Base-by-base conservation (phyloP, 2,329 filamentous ascomycete genomes). In the Zelopaecilomyces penicillatus region DNA sequence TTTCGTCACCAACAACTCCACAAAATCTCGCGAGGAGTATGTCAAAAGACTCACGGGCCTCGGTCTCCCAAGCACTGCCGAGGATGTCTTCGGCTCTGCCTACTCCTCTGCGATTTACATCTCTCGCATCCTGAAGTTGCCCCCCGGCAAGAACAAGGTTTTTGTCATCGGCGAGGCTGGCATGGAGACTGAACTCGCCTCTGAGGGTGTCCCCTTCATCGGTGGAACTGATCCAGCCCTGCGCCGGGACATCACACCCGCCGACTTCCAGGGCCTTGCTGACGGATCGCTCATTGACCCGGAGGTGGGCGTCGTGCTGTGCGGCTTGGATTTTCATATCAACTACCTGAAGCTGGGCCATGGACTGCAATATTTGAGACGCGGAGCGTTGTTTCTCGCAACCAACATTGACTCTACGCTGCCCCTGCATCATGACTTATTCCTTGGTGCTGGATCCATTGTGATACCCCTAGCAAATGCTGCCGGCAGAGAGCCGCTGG, bases 1-100 rank as follows among this genome's bases (percentile, higher is more conserved):
- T 44, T 98, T 98, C 61, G 93, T 98, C 42, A 98, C 93, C 35
- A 98, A 98, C 71, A 98, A 98, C 71, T 96, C 89, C 60, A 97
- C 93, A 46, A 98, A 98, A 65, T 95, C 91, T 8, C 85, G 93
- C 45, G 73, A 78, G 41, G 89, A 96, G 63, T 98, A 98, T 68
- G 83, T 85, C 64, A 88, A 91, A 71, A 98, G 97, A 62, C 83
- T 98, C 48, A 80, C 85, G 39, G 70, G 70, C 43, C 76, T 96
- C 62, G 85, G 85, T 39, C 95, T 98, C 57, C 83, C 85, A 1
- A 82, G 80, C 55, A 74, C 78, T 47, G 79, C 85, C 37, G 88
- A 97, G 60, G 93, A 98, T 69, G 86, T 98, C 54, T 98, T 98
- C 62, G 89, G 87, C 50, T 95, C 91, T 6, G 85, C 90, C 34